A percentile compares a stretch with the other conserved stretches of the same genome.
These are phyloP conservation scores for Colletotrichum plurivorum DNA, from an alignment of 2,329 filamentous ascomycete genomes.

Conservation along the genomic window DNA sequence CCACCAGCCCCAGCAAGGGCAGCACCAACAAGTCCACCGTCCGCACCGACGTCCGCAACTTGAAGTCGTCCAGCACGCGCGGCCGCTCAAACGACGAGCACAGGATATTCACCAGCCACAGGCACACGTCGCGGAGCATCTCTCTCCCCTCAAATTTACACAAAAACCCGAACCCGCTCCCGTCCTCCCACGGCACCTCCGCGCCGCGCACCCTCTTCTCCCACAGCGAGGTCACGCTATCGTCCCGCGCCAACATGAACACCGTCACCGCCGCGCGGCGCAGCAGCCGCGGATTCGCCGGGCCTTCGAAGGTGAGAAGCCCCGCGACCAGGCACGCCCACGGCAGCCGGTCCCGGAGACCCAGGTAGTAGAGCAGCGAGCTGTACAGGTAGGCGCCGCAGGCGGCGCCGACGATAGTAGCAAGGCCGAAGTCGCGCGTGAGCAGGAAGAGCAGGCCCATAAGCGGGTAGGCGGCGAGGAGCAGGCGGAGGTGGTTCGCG, in stretches of 20 bases:
- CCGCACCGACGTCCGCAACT: conserved; percentile 30
- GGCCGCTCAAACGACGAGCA: conserved; percentile 30
- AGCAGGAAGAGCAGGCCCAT: conserved; percentile 33
- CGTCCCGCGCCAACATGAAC: conserved; percentile 36
- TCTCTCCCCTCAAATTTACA: conserved; percentile 35
- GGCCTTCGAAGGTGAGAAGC: conserved; percentile 32
- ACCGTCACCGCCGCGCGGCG: conserved; percentile 31
- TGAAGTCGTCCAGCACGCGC: conserved; percentile 33
- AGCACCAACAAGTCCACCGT: conserved; percentile 30
- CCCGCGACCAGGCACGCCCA: conserved; percentile 32
- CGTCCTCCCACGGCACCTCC: conserved; percentile 31
- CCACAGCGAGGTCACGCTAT: conserved; percentile 13
- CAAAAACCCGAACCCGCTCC: conserved; percentile 33
- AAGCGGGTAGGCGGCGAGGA: conserved; percentile 36
- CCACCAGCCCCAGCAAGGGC: conserved; percentile 27
- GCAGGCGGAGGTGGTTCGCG: conserved; percentile 37
- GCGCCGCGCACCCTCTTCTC: conserved; percentile 7
- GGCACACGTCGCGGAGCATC: conserved; percentile 22
- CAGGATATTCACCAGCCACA: conserved; percentile 35
- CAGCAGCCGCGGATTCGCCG: conserved; percentile 23
- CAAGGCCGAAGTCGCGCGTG: conserved; percentile 21
- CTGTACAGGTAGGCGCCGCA: conserved; percentile 31
- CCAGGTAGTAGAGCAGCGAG: conserved; percentile 29
- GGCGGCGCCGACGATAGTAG: conserved; percentile 10
- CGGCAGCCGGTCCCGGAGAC: conserved; percentile 28